phyloP scores from a whole-genome alignment of 768 basidiomycete genomes.

The Nidularia sp. region DNA sequence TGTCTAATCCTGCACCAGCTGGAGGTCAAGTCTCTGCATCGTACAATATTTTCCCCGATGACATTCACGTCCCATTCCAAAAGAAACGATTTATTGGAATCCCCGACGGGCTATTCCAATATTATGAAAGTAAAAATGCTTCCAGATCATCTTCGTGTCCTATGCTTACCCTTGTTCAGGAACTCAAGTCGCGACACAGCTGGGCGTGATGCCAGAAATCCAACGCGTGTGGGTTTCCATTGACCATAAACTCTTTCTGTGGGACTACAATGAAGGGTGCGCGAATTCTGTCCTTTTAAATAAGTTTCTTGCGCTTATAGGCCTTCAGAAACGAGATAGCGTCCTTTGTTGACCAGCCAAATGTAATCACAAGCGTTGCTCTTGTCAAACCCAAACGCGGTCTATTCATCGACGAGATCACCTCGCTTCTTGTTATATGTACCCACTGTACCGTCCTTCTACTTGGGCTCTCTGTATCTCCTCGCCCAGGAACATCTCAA shows the following conservation, averaged over 20 bases:
- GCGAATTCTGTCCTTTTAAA: constrained; percentile 18
- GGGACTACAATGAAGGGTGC: constrained; percentile 95
- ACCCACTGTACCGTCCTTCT: constrained; percentile 81
- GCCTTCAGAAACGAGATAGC: constrained; percentile 75
- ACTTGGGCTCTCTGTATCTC: constrained; percentile 69
- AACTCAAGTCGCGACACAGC: constrained; percentile 67
- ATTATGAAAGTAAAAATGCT: constrained; percentile 60
- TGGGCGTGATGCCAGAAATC: constrained; percentile 91
- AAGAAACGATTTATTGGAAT: constrained; percentile 74
- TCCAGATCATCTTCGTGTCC: constrained; percentile 4
- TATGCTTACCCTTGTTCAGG: constrained; percentile 31
- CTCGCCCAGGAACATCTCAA: constrained; percentile 38
- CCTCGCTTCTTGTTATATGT: constrained; percentile 83
- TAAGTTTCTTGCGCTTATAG: not conserved
- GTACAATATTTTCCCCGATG: constrained; percentile 75
- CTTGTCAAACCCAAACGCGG: constrained; percentile 81
- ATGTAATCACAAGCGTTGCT: constrained; percentile 85
- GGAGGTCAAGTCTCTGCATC: constrained; percentile 72
- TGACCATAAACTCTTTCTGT: constrained; percentile 90
- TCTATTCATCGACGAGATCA: constrained; percentile 92
- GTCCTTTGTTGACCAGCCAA: constrained; percentile 88
- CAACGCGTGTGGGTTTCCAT: constrained; percentile 95
- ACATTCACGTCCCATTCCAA: constrained; percentile 76
- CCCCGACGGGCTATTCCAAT: constrained; percentile 73
- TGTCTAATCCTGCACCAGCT: constrained; percentile 32